These are phyloP conservation scores for Fragaria iinumae DNA, from an alignment of 306 rosid genomes.

Conservation along the genomic window DNA sequence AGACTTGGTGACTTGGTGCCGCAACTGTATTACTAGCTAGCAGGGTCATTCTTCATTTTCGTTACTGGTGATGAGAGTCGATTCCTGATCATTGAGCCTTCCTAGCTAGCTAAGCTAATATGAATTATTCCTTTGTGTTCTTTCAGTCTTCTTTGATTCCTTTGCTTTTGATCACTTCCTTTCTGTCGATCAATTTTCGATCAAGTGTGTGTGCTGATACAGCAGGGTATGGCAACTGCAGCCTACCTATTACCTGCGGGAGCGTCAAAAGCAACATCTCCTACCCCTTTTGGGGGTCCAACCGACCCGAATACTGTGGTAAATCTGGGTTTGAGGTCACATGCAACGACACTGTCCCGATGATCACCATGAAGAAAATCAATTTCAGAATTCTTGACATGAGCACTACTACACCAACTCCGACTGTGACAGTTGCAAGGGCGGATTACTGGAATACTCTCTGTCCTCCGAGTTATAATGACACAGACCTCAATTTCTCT, in stretches of 20 bases:
- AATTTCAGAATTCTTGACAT: background rate
- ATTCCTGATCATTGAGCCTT: slow-evolving; percentile 1
- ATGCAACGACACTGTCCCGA: accelerated
- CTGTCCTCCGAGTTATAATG: background rate
- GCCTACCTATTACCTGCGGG: background rate
- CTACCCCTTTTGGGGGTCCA: slow-evolving; percentile 27
- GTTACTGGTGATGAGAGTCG: background rate
- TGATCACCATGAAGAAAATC: background rate
- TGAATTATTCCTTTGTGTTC: background rate
- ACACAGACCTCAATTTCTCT: background rate
- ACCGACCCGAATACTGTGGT: slow-evolving; percentile 21
- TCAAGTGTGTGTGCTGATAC: background rate
- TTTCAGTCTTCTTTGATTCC: background rate
- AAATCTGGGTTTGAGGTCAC: background rate
- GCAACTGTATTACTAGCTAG: background rate
- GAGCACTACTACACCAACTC: background rate
- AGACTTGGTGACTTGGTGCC: background rate
- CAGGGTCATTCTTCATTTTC: background rate
- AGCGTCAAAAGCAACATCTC: background rate
- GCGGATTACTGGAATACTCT: background rate
- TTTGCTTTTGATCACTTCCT: background rate
- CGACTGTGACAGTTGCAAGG: background rate
- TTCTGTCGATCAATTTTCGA: background rate
- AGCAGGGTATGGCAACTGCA: background rate
- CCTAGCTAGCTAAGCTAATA: background rate